Evolutionary conservation across 129 eudicot genomes (phyloP).

Genomic region (Gnaphalium uliginosum): DNA sequence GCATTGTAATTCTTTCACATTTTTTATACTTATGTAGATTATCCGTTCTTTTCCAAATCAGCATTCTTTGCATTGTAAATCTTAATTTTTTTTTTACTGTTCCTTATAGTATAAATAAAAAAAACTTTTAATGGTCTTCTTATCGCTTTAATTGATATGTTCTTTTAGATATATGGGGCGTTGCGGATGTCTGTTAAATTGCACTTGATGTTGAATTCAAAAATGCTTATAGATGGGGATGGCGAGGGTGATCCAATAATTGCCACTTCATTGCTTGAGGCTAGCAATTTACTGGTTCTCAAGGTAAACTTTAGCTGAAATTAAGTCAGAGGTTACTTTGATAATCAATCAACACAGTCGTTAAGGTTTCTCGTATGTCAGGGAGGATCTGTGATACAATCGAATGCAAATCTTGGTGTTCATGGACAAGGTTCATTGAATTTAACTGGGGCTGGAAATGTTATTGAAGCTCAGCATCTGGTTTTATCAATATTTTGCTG

Average conservation of each 20-base stretch:
- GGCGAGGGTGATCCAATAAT: slow-evolving; percentile 69
- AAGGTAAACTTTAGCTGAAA: slow-evolving; percentile 51
- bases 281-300: slow-evolving; percentile 92
- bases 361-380: slow-evolving; percentile 28
- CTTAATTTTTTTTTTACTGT: not conserved
- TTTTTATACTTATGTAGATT: slow-evolving; percentile 7
- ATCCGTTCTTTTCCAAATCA: not conserved
- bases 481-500: slow-evolving; percentile 85
- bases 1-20: not conserved
- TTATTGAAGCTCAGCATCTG: slow-evolving; percentile 94
- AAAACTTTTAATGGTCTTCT: slow-evolving; percentile 21
- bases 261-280: slow-evolving; percentile 92
- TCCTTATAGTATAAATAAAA: not conserved
- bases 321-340: not conserved
- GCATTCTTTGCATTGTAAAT: not conserved
- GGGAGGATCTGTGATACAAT: slow-evolving; percentile 90
- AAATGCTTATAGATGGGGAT: slow-evolving; percentile 77
- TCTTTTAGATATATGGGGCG: slow-evolving; percentile 85
- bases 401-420: slow-evolving; percentile 91
- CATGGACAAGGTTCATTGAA: slow-evolving; percentile 98
- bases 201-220: slow-evolving; percentile 94
- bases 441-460: slow-evolving; percentile 84
- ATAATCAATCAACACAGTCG: slow-evolving; percentile 2
- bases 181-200: slow-evolving; percentile 97
- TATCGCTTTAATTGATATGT: slow-evolving; percentile 26